Conservation (phyloP, 2,329 filamentous ascomycete genomes). For the Chaetomium sp. region DNA sequence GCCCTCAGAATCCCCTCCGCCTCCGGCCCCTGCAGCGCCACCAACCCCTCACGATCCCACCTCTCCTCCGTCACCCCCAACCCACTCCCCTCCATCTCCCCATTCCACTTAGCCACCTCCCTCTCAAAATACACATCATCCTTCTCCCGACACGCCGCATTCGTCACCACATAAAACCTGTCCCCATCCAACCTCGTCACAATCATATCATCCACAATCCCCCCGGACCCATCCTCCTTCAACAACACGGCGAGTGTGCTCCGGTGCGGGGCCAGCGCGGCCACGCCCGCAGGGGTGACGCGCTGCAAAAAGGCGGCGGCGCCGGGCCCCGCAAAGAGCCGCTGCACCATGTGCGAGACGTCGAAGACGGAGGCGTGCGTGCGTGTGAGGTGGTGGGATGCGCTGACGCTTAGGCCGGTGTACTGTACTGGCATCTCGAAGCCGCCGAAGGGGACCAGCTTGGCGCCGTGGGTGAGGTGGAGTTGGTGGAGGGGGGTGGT, state of each 20-base stretch:
- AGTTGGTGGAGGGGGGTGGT: constrained; percentile 44
- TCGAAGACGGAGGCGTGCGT: constrained; percentile 90
- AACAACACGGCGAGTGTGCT: constrained; percentile 85
- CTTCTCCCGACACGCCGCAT: constrained; percentile 88
- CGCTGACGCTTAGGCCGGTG: constrained; percentile 70
- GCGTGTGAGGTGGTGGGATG: constrained; percentile 89
- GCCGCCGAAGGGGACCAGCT: constrained; percentile 96
- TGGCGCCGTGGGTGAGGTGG: constrained; percentile 70
- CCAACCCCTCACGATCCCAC: constrained; percentile 71
- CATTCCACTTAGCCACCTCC: constrained; percentile 58
- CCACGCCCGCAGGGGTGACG: constrained; percentile 76
- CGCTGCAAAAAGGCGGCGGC: constrained; percentile 80
- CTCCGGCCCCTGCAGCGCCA: constrained; percentile 87
- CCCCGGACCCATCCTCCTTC: constrained; percentile 73
- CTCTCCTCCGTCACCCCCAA: constrained; percentile 70
- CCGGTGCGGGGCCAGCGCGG: constrained; percentile 63
- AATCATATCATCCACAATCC: constrained; percentile 93
- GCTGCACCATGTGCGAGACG: constrained; percentile 95
- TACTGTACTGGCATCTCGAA: constrained; percentile 95
- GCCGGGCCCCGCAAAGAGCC: constrained; percentile 78
- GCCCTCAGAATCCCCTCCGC: constrained; percentile 68
- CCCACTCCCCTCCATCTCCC: constrained; percentile 44
- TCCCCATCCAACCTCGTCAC: constrained; percentile 77
- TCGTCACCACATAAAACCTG: constrained; percentile 90
- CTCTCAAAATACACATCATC: constrained; percentile 75